Conservation (phyloP, 352 stramenopile genomes). For the Pythium volutum region DNA sequence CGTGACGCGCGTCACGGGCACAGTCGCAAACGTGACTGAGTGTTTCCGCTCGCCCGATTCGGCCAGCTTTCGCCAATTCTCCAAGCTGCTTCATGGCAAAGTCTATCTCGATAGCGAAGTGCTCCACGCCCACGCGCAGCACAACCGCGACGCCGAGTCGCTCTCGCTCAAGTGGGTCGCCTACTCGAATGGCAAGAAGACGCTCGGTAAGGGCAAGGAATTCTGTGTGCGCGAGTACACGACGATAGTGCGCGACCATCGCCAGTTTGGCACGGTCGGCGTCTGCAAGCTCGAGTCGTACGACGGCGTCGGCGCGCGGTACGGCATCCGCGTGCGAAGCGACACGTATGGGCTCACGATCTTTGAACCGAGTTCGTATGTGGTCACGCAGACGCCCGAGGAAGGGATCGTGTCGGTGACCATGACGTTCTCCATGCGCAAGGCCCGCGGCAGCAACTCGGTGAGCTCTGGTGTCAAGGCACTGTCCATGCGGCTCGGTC, state of each 20-base stretch:
- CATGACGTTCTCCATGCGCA: slow-evolving; percentile 76
- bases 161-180: slow-evolving; percentile 85
- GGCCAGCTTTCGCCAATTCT: slow-evolving; percentile 52
- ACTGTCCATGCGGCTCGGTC: slow-evolving; percentile 57
- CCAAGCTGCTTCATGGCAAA: slow-evolving; percentile 74
- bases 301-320: slow-evolving; percentile 68
- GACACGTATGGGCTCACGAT: slow-evolving; percentile 79
- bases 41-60: slow-evolving; percentile 67
- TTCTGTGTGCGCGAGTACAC: slow-evolving; percentile 84
- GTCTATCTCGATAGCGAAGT: slow-evolving; percentile 81
- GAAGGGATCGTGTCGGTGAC: slow-evolving; percentile 65
- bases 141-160: slow-evolving; percentile 45
- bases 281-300: slow-evolving; percentile 82
- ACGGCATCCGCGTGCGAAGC: slow-evolving; percentile 66
- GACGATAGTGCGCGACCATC: slow-evolving; percentile 50
- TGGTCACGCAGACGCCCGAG: slow-evolving; percentile 69
- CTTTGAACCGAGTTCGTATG: slow-evolving; percentile 70
- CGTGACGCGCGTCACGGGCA: slow-evolving; percentile 61
- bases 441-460: slow-evolving; percentile 58
- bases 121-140: slow-evolving; percentile 47
- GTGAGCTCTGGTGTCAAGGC: slow-evolving; percentile 71
- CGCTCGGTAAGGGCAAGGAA: slow-evolving; percentile 76
- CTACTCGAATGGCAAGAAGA: slow-evolving; percentile 66
- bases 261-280: slow-evolving; percentile 55
- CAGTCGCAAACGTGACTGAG: slow-evolving; percentile 73